These are phyloP conservation scores for Pilasporangium apinafurcum DNA, from an alignment of 352 stramenopile genomes.

Conservation along the genomic window DNA sequence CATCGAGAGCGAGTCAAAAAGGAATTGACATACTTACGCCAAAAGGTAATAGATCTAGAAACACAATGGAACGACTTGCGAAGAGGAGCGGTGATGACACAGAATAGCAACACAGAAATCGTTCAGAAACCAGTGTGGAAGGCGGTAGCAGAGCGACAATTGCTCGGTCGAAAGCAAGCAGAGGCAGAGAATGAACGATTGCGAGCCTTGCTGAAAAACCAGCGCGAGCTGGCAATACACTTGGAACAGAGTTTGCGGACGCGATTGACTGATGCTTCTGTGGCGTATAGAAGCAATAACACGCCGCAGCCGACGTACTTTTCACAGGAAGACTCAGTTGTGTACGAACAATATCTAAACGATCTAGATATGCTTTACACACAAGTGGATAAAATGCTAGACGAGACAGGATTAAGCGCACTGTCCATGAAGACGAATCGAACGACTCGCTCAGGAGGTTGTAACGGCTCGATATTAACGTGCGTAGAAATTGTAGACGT, in stretches of 20 bases:
- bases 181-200: conserved; percentile 42
- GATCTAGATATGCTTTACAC: too few relatives aligned
- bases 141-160: conserved; percentile 40
- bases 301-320: too few relatives aligned
- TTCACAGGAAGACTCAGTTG: too few relatives aligned
- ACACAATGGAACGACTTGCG: not conserved
- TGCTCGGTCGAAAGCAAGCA: conserved; percentile 14
- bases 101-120: conserved; percentile 11
- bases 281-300: conserved; percentile 9
- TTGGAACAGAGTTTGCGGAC: conserved; percentile 50
- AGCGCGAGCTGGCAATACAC: conserved; percentile 38
- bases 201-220: conserved; percentile 25
- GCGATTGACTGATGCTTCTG: conserved; percentile 30
- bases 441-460: too few relatives aligned
- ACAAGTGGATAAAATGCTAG: too few relatives aligned
- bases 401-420: not conserved
- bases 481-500: conserved; percentile 34
- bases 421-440: conserved; percentile 10
- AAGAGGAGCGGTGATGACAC: too few relatives aligned
- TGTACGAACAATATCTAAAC: too few relatives aligned
- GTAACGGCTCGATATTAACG: too few relatives aligned
- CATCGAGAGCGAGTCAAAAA: conserved; percentile 6
- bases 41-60: conserved; percentile 1
- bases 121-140: conserved; percentile 42
- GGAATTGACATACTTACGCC: conserved; percentile 1